phyloP scores from a whole-genome alignment of 1,139 yeast genomes.

The Starmera stellimalicola region DNA sequence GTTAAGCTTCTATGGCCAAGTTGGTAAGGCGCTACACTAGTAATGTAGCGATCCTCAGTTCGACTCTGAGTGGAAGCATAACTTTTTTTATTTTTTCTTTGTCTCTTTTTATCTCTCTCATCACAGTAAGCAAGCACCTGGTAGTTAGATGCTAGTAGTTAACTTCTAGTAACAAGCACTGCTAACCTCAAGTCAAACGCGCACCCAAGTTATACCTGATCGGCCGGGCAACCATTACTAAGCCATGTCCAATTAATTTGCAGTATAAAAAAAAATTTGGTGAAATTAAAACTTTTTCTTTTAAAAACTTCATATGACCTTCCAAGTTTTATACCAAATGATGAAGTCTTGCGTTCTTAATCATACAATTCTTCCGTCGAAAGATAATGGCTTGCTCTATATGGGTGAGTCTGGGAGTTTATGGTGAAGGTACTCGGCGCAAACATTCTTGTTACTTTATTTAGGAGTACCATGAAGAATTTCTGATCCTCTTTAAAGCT shows the following conservation, averaged over 20 bases:
- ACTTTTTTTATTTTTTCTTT: constrained; percentile 6
- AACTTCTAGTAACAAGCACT: no score
- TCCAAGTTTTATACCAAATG: constrained; percentile 23
- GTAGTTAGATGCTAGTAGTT: no score
- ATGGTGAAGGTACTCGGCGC: constrained; percentile 21
- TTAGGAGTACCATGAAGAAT: constrained; percentile 16
- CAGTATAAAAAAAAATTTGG: no score
- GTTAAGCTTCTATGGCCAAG: constrained; percentile 56
- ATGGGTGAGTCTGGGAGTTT: constrained; percentile 15
- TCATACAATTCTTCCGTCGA: constrained; percentile 17
- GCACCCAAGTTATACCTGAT: no score
- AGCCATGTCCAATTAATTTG: constrained; percentile 1
- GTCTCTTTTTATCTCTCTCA: no score
- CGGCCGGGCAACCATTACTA: no score
- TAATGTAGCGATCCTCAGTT: constrained; percentile 83
- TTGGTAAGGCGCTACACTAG: constrained; percentile 87
- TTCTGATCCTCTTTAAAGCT: constrained; percentile 18
- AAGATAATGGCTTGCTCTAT: constrained; percentile 8
- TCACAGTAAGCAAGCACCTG: no score
- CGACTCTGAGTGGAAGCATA: constrained; percentile 71
- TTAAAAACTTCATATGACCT: constrained; percentile 13
- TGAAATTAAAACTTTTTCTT: no score
- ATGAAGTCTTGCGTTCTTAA: constrained; percentile 21
- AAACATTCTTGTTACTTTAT: constrained; percentile 20
- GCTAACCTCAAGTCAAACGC: no score